Evolutionary conservation across 2,329 filamentous ascomycete species (phyloP), one percentile per base, ranked within the genome.

Genomic region (Phialophora verrucosa): DNA sequence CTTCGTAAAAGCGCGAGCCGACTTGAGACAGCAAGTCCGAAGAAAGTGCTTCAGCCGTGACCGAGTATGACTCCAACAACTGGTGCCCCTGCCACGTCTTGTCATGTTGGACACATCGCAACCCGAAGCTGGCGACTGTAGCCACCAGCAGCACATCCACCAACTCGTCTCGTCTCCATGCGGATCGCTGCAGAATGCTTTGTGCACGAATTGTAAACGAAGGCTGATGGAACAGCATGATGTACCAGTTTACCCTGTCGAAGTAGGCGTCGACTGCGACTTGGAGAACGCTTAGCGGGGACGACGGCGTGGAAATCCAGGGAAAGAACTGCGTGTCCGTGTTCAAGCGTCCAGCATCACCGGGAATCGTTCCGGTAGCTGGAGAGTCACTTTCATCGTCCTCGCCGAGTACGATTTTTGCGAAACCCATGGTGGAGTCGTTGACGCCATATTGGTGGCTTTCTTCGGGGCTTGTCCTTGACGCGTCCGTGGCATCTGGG

Each of bases 161-260:
- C 25, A 66, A 20, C 17, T 63, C 64, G 20, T 63, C 59, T 44
- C 47, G 59, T 38, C 53, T 25, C 64, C 64, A 66, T 12, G 64
- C 56, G 4, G 64, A 54, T 25, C 31, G 58, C 5, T 38, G 53
- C 31, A 66, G 44, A 14, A 66, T 54, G 47, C 42, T 42, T 23
- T 57, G 55, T 4, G 64, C 20, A 27, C 49, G 53, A 20, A 47
- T 25, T 10, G 38, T 53, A 35, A 57, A 69, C 54, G 54, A 70
- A 44, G 25, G 50, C 42, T 49, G 65, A 54, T 47, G 70, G 58
- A 66, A 62, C 32, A 66, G 64, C 69, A 71, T 63, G 17, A 73
- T 69, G 29, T 71, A 73, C 71, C 71, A 73, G 50, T 73, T 64
- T 27, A 73, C 62, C 47, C 71, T 59, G 23, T 70, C 63, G 58